phyloP scores from a whole-genome alignment of 176 grass and related monocot genomes.

The Triticum dicoccoides region DNA sequence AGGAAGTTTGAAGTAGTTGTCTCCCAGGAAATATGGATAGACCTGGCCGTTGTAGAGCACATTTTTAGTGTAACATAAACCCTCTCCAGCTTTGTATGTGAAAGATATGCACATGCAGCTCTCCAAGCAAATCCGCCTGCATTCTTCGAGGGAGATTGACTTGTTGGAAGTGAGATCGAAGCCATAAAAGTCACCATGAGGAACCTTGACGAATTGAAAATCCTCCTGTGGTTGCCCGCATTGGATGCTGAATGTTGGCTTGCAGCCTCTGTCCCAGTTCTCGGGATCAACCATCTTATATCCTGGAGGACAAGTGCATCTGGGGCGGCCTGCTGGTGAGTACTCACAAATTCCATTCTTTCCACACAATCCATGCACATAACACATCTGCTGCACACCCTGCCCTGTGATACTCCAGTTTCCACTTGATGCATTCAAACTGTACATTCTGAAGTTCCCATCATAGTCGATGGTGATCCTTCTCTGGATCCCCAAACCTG shows the following conservation, averaged over 20 bases:
- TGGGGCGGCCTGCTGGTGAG: not conserved
- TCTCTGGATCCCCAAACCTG: slow-evolving; percentile 34
- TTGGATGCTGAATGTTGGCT: slow-evolving; percentile 34
- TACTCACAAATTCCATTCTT: slow-evolving; percentile 63
- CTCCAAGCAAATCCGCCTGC: slow-evolving; percentile 38
- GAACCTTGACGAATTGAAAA: slow-evolving; percentile 46
- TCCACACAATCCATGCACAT: slow-evolving; percentile 79
- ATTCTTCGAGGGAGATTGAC: slow-evolving; percentile 45
- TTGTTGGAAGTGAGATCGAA: slow-evolving; percentile 43
- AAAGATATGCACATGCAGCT: slow-evolving; percentile 55
- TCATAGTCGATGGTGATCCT: slow-evolving; percentile 65
- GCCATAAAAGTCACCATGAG: slow-evolving; percentile 62
- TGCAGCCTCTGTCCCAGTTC: slow-evolving; percentile 67
- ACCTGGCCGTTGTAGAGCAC: slow-evolving; percentile 63
- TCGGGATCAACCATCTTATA: slow-evolving; percentile 52
- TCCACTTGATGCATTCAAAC: slow-evolving; percentile 54
- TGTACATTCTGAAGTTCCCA: slow-evolving; percentile 81
- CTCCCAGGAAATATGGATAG: slow-evolving; percentile 49
- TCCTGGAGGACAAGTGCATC: slow-evolving; percentile 62
- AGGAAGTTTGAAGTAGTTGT: slow-evolving; percentile 63
- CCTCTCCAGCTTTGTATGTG: slow-evolving; percentile 52
- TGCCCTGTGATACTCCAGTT: slow-evolving; percentile 50
- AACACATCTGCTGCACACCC: slow-evolving; percentile 35
- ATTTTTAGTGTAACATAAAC: slow-evolving; percentile 60
- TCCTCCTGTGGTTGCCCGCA: slow-evolving; percentile 17